Evolutionary conservation across 345 rosid species (phyloP), one percentile per base, ranked within the genome.

Genomic region (Jatropha curcas): DNA sequence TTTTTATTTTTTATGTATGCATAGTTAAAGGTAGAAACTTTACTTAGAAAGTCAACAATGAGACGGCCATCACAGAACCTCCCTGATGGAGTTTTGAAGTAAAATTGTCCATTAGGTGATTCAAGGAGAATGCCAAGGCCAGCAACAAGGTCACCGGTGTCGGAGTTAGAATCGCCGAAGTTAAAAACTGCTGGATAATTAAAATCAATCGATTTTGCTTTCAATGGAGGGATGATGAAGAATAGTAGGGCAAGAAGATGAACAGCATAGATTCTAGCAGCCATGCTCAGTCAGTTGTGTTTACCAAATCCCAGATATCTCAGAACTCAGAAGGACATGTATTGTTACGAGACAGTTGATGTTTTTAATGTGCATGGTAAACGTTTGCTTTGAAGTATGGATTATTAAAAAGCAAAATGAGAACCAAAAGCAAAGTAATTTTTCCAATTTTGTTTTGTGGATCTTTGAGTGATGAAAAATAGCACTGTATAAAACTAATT

Each of bases 91-190:
- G 61, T 53, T 67, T 80, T 74, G 85, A 90, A 90, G 76, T 71
- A 82, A 51, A 14, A 72, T 71, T 80, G 65, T 8, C 97, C 90
- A 19, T 84, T 24, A 10, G 93, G 90, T 51, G 73, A 82, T 17
- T 74, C 80, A 31, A 87, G 76, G 58, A 14, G 74, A 75, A 80
- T 13, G 61, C 91, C 94, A 4, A 79, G 77, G 16, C 82, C 91
- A 35, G 93, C 91, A 16, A 67, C 72, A 13, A 77, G 77, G 46
- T 83, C 84, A 8, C 96, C 90, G 0, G 92, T 90, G 76, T 92
- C 97, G 0, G 93, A 88, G 70, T 86, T 90, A 0, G 96, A 90
- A 70, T 88, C 96, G 53, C 97, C 93, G 27, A 90, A 92, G 79
- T 71, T 76, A 55, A 88, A 88, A 60, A 81, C 86, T 4, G 89